phyloP scores from a whole-genome alignment of 2,329 filamentous ascomycete species.

The Sporothrix pallida region DNA sequence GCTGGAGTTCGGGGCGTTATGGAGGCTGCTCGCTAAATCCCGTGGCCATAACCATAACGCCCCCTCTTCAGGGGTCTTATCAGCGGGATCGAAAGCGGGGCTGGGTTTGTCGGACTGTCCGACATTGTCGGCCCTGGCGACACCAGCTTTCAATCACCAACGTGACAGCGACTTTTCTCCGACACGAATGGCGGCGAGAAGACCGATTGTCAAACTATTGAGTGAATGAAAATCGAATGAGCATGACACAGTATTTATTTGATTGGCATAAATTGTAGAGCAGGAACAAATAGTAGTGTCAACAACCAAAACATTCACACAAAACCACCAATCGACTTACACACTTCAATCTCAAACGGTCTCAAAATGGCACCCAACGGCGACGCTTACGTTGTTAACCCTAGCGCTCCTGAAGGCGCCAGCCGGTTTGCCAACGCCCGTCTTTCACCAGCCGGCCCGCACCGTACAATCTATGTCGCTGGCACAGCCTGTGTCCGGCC shows the following conservation, averaged over 20 bases:
- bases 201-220: no score
- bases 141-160: no score
- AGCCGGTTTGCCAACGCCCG: conserved; percentile 48
- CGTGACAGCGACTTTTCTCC: no score
- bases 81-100: not conserved
- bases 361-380: conserved; percentile 45
- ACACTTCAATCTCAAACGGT: not conserved
- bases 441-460: conserved; percentile 42
- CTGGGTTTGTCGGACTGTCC: not conserved
- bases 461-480: conserved; percentile 50
- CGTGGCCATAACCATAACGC: no score
- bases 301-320: not conserved
- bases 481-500: conserved; percentile 46
- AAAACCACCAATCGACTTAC: not conserved
- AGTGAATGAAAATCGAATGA: no score
- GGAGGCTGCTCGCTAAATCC: no score
- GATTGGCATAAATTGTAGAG: no score
- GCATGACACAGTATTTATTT: no score
- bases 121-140: not conserved
- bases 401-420: conserved; percentile 40
- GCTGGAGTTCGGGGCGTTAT: no score
- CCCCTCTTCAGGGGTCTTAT: not conserved
- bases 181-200: no score
- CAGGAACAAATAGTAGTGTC: not conserved
- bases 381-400: conserved; percentile 45